Evolutionary conservation across 306 rosid genomes (phyloP), one percentile per base, ranked within the genome.

Genomic region (Lithocarpus polystachyus): DNA sequence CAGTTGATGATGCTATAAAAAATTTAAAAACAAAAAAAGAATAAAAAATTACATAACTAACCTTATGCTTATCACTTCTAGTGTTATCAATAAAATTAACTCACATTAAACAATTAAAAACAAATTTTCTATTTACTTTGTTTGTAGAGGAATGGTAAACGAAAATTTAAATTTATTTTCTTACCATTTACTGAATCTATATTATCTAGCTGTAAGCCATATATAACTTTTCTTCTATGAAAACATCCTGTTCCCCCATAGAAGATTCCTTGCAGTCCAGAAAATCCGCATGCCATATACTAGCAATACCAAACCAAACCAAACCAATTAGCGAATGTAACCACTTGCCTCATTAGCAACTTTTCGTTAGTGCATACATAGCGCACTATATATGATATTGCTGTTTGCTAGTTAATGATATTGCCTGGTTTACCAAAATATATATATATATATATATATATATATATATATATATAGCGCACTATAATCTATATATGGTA

Each of bases 171-270:
- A 4, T 62, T 62, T 5, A 15, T 62, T 28, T 29, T 13, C 69
- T 18, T 65, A 82, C 82, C 82, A 17, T 72, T 29, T 35, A 28
- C 1, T 62, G 20, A 62, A 26, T 57, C 31, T 2, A 68, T 9
- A 8, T 77, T 24, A 22, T 67, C 6, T 0, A 94, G 92, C 29
- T 75, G 85, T 51, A 86, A 72, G 54, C 92, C 96, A 59, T 90
- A 94, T 9, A 94, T 86, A 67, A 89, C 87, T 79, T 88, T 89
- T 54, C 92, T 83, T 82, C 90, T 86, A 53, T 87, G 92, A 51
- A 92, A 54, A 65, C 93, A 87, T 24, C 88, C 86, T 11, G 94
- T 90, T 80, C 97, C 94, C 0, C 4, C 56, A 20, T 89, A 87
- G 23, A 77, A 12, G 2, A 80, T 71, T 72, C 93, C 97, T 86